phyloP scores from a whole-genome alignment of 78 protist genomes.

The Emiliania huxleyi region DNA sequence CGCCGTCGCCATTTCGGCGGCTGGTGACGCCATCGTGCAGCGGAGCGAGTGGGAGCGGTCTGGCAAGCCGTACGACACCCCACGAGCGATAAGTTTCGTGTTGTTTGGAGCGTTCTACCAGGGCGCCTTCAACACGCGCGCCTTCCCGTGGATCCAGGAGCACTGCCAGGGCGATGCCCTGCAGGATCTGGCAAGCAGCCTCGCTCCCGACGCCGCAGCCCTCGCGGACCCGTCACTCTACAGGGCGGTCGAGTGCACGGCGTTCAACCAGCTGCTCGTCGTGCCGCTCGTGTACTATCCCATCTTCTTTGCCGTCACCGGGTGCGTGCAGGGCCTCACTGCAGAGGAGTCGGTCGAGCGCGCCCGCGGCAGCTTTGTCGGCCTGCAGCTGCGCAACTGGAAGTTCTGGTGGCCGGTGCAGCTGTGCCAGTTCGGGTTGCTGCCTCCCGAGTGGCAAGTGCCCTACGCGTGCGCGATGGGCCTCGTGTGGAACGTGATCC shows the following conservation, averaged over 20 bases:
- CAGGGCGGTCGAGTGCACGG: background rate
- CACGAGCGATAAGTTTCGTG: background rate
- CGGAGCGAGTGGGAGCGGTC: background rate
- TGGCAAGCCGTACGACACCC: background rate
- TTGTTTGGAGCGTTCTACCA: background rate
- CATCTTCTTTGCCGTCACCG: background rate
- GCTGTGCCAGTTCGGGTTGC: background rate
- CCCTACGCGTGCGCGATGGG: background rate
- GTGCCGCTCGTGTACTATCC: background rate
- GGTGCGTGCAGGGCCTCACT: background rate
- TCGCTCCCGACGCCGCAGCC: background rate
- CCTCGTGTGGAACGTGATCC: constrained; percentile 4
- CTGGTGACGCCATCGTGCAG: background rate
- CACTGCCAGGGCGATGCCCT: background rate
- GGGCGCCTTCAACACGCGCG: background rate
- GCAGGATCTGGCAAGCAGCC: background rate
- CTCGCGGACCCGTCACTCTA: too few species aligned
- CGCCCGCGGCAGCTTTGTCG: background rate
- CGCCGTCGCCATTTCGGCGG: background rate
- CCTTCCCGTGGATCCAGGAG: background rate
- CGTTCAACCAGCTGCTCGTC: background rate
- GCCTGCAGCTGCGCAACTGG: background rate
- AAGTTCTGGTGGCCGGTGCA: background rate
- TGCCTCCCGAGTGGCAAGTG: background rate
- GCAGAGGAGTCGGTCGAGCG: background rate